Evolutionary conservation across 495 filamentous ascomycete genomes (phyloP), one percentile per base, ranked within the genome.

Genomic region (Xylaria castorea): DNA sequence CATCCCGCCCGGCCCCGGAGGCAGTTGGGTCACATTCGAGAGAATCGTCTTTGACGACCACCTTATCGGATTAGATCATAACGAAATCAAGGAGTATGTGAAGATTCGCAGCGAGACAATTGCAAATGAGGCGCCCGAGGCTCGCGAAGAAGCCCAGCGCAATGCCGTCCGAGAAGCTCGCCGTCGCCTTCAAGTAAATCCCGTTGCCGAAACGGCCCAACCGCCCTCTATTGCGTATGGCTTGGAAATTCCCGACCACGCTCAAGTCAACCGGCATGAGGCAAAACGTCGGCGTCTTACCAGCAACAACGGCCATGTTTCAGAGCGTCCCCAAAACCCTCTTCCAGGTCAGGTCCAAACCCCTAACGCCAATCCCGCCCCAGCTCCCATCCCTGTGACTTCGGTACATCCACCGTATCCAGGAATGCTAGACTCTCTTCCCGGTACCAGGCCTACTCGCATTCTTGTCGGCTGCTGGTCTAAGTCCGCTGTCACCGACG

Each of bases 21-120:
- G 86, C 57, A 87, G 85, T 73, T 88, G 86, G 87, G 85, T 87
- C 27, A 87, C 86, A 0, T 88, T 88, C 44, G 83, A 86, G 58
- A 78, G 84, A 66, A 81, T 88, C 20, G 84, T 85, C 34, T 89
- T 88, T 69, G 82, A 85, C 1, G 61, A 78, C 14, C 86, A 86
- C 62, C 83, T 89, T 7, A 73, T 84, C 34, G 78, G 81, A 11
- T 81, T 84, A 9, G 83, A 84, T 36, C 81, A 87, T 51, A 78
- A 83, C 22, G 80, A 85, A 12, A 75, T 89, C 66, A 89, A 89
- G 70, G 87, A 88, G 69, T 89, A 85, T 62, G 87, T 89, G 42
- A 87, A 84, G 75, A 78, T 87, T 32, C 83, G 85, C 14, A 71
- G 77, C 11, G 83, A 86, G n/a, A 74, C 64, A 1, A 30, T 67